Base-by-base conservation (phyloP, 148 eudicot genomes). In the Selenicereus undatus region DNA sequence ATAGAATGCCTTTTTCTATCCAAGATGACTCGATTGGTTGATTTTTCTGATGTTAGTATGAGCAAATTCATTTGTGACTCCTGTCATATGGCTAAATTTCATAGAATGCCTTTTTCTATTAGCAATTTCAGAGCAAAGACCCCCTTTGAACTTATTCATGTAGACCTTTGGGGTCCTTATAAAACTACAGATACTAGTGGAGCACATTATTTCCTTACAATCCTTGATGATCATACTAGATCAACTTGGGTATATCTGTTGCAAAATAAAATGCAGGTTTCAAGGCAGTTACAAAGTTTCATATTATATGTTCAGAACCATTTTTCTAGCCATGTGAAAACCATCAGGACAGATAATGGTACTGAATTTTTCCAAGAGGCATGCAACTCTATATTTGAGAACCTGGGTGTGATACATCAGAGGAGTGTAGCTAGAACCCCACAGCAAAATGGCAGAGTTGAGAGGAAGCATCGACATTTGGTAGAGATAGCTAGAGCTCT, bases 141-240 rank as follows among this genome's bases (percentile, higher is more conserved):
- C 3, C 2, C 73, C 17, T 81, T 81, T 75, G 74, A 62, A 0
- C 43, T 81, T 0, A 65, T 81, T 2, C 83, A 81, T 32, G 18
- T 65, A 5, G 79, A 81, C 29, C 12, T 64, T 26, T 75, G 79
- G 65, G 83, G 83, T 0, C 24, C 54, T 0, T 74, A 74, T 18
- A 43, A 18, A 8, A 39, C 8, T 1, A 12, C 48, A 0, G 10
- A 39, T 3, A n/a, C 39, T 0, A 18, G 27, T 60, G 79, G 74
- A 0, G 27, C 26, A 2, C 5, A 21, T 8, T 75, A 73, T 30
- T 75, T 81, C 4, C 26, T 79, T 12, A 79, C 75, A 30, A 69
- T 48, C 2, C 26, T 70, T 2, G 75, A 79, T 79, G 81, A 79
- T 62, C 5, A 26, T 6, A 32, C 74, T 9, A 64, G 73, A 20